Evolutionary conservation across 1,284 basidiomycete genomes (phyloP).

Genomic region (Malassezia equina): DNA sequence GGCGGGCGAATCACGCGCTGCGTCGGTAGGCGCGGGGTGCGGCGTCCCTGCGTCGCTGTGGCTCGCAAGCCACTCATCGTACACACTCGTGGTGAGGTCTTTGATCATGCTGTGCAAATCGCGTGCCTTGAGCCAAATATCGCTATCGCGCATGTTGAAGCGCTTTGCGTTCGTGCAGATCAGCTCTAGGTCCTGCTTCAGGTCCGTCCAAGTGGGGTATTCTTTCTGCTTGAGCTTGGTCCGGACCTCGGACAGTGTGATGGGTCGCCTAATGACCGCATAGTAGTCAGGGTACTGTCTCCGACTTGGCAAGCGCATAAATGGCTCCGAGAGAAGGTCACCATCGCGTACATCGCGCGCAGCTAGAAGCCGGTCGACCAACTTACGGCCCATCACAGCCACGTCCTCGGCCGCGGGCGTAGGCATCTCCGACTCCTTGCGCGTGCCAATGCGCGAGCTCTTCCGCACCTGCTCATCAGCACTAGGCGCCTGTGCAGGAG

Average conservation of each 20-base stretch:
- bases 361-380: conserved; percentile 25
- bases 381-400: not conserved
- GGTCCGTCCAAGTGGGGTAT: conserved; percentile 62
- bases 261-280: conserved; percentile 68
- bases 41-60: not conserved
- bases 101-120: conserved; percentile 51
- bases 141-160: conserved; percentile 77
- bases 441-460: conserved; percentile 8
- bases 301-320: conserved; percentile 66
- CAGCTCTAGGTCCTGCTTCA: conserved; percentile 69
- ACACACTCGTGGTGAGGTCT: conserved; percentile 10
- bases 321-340: conserved; percentile 58
- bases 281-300: conserved; percentile 85
- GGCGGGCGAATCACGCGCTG: not conserved
- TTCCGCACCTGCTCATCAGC: conserved; percentile 5
- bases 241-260: conserved; percentile 71
- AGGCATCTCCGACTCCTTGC: not conserved
- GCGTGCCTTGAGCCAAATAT: conserved; percentile 74
- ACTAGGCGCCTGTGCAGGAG: not conserved
- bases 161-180: conserved; percentile 81
- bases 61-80: conserved; percentile 5
- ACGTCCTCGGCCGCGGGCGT: conserved; percentile 5
- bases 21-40: not conserved
- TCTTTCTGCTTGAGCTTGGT: conserved; percentile 57
- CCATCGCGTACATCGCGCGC: conserved; percentile 25